Conservation (phyloP, 176 grass and related monocot genomes). For the Lolium multiflorum region DNA sequence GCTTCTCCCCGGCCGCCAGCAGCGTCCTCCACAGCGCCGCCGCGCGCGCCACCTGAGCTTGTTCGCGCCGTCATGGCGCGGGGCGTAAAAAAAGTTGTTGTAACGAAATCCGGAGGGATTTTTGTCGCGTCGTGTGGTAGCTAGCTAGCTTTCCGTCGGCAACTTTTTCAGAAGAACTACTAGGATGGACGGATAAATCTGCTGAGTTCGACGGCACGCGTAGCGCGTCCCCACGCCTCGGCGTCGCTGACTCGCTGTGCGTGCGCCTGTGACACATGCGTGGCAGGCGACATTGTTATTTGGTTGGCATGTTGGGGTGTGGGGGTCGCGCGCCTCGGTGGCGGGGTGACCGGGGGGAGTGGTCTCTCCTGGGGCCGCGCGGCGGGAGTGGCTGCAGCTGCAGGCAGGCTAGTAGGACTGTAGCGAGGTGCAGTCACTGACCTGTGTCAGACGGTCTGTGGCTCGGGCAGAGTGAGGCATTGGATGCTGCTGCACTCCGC, state of each 20-base stretch:
- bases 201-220: conserved; percentile 38
- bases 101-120: conserved; percentile 53
- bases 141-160: neutral
- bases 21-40: conserved; percentile 59
- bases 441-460: conserved; percentile 34
- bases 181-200: neutral
- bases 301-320: conserved; percentile 48
- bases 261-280: conserved; percentile 9
- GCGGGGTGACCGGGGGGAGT: conserved; percentile 10
- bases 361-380: conserved; percentile 37
- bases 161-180: conserved; percentile 26
- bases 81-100: neutral
- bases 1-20: conserved; percentile 64
- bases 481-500: conserved; percentile 51
- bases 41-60: conserved; percentile 56
- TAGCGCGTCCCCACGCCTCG: neutral
- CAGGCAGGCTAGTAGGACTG: neutral
- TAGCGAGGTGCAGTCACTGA: conserved; percentile 42
- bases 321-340: conserved; percentile 32
- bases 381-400: neutral
- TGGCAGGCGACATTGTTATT: conserved; percentile 28
- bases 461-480: conserved; percentile 54
- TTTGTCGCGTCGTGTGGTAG: conserved; percentile 28
- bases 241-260: conserved; percentile 3
- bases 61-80: neutral